A percentile compares a stretch with the other conserved stretches of the same genome.
These are phyloP conservation scores for Teratosphaeria gauchensis DNA, from an alignment of 2,329 filamentous ascomycete species.

Conservation along the genomic window DNA sequence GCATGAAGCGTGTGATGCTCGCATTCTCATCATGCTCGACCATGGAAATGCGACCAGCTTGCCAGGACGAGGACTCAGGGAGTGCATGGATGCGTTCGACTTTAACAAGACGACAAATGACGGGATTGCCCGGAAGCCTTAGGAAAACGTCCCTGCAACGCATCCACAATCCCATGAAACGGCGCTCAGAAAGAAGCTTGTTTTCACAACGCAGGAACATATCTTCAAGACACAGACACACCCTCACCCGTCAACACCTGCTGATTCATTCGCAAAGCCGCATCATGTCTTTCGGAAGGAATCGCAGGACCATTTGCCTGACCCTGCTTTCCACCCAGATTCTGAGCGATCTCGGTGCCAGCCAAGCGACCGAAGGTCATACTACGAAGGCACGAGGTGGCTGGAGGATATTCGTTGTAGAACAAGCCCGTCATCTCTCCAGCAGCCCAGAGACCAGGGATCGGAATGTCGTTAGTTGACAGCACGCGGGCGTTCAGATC, in stretches of 20 bases:
- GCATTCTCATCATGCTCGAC: background rate
- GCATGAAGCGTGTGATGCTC: background rate
- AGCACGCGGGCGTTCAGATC: conserved; percentile 31
- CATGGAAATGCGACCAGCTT: background rate
- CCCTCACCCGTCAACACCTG: background rate
- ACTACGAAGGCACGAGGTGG: conserved; percentile 23
- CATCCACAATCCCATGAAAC: background rate
- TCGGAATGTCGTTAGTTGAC: conserved; percentile 31
- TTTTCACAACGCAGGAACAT: background rate
- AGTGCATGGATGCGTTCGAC: no score
- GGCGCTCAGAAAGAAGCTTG: background rate
- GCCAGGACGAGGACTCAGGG: no score
- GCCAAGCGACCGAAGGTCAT: conserved; percentile 27
- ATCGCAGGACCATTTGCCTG: conserved; percentile 1
- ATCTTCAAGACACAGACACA: background rate
- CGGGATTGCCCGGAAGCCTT: no score
- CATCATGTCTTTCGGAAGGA: conserved; percentile 1
- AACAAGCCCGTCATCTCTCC: conserved; percentile 28
- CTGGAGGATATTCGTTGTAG: conserved; percentile 29
- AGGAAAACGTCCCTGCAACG: no score
- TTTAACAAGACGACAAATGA: no score
- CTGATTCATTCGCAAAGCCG: background rate
- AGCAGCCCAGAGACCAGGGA: conserved; percentile 28
- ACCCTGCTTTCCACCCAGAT: conserved; percentile 8
- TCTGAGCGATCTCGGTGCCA: conserved; percentile 22